These are phyloP conservation scores for Apiotrichum gamsii DNA, from an alignment of 1,284 basidiomycete species.

Conservation along the genomic window DNA sequence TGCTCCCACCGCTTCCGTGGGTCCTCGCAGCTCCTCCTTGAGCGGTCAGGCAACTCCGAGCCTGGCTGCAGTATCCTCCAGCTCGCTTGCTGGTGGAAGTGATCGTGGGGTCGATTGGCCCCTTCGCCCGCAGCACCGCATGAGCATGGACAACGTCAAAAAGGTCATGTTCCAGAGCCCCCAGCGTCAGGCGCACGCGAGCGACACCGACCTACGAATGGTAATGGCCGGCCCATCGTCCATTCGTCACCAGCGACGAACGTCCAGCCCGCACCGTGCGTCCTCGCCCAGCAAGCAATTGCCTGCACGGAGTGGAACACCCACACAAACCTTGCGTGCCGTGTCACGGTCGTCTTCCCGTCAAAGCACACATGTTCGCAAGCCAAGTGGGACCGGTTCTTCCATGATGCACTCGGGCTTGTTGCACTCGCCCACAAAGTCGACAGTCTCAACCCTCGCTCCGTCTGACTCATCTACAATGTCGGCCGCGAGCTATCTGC, in stretches of 20 bases:
- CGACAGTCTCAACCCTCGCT: conserved; percentile 3
- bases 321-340: not conserved
- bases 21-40: no score
- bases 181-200: not conserved
- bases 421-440: conserved; percentile 8
- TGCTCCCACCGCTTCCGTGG: no score
- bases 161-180: conserved; percentile 16
- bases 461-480: conserved; percentile 7
- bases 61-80: no score
- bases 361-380: conserved; percentile 1
- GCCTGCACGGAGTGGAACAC: not conserved
- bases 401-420: no score
- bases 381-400: not conserved
- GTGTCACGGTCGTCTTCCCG: conserved; percentile 7
- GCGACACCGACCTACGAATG: conserved; percentile 10
- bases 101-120: not conserved
- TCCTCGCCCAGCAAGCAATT: not conserved
- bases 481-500: conserved; percentile 30
- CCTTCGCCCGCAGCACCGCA: conserved; percentile 2
- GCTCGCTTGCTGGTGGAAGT: no score
- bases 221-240: not conserved
- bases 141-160: conserved; percentile 16
- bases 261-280: not conserved
- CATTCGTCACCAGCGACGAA: not conserved
- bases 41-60: no score